Conservation (phyloP, 192 early-diverging fungal genomes). For the Podila epigama region DNA sequence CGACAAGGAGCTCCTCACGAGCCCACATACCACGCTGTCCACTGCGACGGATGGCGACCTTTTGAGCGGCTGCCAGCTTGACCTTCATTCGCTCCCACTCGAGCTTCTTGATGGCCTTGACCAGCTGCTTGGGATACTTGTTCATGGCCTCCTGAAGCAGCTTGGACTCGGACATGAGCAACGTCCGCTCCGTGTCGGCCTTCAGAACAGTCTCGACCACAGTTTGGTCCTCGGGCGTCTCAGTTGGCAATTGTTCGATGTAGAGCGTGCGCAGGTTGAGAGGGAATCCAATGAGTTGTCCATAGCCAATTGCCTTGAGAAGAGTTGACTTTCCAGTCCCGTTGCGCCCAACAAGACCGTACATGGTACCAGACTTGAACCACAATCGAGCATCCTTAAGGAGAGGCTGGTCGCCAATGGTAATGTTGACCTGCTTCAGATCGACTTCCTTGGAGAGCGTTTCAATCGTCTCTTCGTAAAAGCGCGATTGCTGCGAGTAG, state of each 20-base stretch:
- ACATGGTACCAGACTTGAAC: conserved; percentile 78
- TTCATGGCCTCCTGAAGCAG: conserved; percentile 59
- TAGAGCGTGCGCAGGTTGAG: conserved; percentile 81
- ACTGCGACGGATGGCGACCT: conserved; percentile 69
- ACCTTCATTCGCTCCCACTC: conserved; percentile 51
- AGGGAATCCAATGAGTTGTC: conserved; percentile 80
- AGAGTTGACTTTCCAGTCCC: conserved; percentile 81
- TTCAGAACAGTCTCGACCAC: conserved; percentile 71
- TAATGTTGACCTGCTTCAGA: conserved; percentile 79
- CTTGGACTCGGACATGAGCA: conserved; percentile 53
- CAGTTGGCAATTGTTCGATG: conserved; percentile 81
- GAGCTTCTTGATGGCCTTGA: conserved; percentile 50
- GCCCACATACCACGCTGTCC: conserved; percentile 71
- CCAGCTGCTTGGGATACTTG: conserved; percentile 51
- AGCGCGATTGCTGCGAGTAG: conserved; percentile 83
- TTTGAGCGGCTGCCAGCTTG: conserved; percentile 56
- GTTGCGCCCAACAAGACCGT: conserved; percentile 82
- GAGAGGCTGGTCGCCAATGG: conserved; percentile 70
- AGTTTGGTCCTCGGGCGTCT: conserved; percentile 48
- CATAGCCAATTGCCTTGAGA: conserved; percentile 67
- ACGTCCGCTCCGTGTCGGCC: conserved; percentile 67
- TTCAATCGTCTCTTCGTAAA: conserved; percentile 82
- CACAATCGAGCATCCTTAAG: conserved; percentile 79
- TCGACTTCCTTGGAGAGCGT: conserved; percentile 84
- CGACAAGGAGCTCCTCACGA: conserved; percentile 58